These are phyloP conservation scores for Paragyromitra xinjiangensis DNA, from an alignment of 495 filamentous ascomycete species.

Conservation along the genomic window DNA sequence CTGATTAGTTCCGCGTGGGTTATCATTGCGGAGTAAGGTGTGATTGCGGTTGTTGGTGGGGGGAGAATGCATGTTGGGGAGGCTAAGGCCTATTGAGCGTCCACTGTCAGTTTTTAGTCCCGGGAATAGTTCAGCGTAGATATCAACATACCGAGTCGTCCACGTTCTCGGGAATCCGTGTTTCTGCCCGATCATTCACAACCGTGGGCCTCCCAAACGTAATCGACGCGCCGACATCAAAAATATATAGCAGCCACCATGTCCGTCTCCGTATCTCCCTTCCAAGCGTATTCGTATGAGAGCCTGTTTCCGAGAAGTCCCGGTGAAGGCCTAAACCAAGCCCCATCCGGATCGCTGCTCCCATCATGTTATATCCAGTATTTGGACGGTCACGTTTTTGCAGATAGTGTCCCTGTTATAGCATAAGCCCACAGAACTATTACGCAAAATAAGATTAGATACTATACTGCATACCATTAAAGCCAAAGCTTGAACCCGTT, in stretches of 20 bases:
- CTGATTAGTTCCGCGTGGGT: conserved; percentile 55
- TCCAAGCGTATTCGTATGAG: conserved; percentile 41
- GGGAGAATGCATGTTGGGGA: conserved; percentile 40
- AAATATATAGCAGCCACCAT: conserved; percentile 60
- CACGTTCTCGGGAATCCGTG: conserved; percentile 55
- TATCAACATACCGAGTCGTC: conserved; percentile 49
- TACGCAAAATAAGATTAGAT: conserved; percentile 3
- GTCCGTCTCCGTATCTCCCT: conserved; percentile 57
- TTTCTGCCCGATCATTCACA: conserved; percentile 53
- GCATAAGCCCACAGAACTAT: background rate
- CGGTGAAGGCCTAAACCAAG: conserved; percentile 63
- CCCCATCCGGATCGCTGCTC: conserved; percentile 62
- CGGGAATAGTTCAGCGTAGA: background rate
- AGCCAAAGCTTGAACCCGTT: conserved; percentile 64
- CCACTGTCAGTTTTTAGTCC: background rate
- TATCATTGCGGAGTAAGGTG: conserved; percentile 59
- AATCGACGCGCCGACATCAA: conserved; percentile 58
- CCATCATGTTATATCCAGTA: conserved; percentile 64
- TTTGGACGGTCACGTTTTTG: conserved; percentile 69
- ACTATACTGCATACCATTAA: conserved; percentile 57
- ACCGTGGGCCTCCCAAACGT: conserved; percentile 58
- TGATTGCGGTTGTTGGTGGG: conserved; percentile 45
- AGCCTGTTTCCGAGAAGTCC: conserved; percentile 51
- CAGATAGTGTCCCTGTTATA: conserved; percentile 63
- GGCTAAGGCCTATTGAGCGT: conserved; percentile 29